phyloP scores from a whole-genome alignment of 164 flowering plant genomes.

The Litsea cubeba region DNA sequence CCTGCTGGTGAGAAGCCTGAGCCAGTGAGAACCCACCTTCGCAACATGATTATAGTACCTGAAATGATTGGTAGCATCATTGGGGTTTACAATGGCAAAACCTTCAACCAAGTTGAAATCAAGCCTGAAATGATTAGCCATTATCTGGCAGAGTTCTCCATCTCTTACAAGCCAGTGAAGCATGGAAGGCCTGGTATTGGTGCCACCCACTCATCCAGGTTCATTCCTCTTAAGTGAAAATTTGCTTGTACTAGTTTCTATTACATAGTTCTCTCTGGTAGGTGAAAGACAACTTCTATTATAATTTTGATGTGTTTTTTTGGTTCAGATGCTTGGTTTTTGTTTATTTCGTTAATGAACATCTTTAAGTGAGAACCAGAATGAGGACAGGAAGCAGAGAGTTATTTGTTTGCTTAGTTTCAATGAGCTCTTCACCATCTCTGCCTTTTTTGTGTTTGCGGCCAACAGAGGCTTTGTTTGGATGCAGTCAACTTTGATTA shows the following conservation, averaged over 20 bases:
- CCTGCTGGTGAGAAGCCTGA: constrained; percentile 24
- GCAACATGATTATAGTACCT: constrained; percentile 22
- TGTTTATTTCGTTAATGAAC: not conserved
- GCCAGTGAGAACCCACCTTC: constrained; percentile 24
- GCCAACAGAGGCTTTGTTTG: no score
- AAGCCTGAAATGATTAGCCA: constrained; percentile 25
- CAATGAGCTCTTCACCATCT: no score
- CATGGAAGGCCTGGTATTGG: constrained; percentile 25
- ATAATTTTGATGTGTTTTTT: not conserved
- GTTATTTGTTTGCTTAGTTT: no score
- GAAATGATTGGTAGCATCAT: constrained; percentile 22
- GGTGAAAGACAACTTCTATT: not conserved
- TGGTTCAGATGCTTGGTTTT: not conserved
- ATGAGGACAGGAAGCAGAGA: not conserved
- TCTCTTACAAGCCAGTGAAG: constrained; percentile 22
- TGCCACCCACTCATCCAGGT: constrained; percentile 23
- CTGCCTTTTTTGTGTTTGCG: no score
- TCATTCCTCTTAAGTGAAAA: constrained; percentile 30
- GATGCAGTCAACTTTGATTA: no score
- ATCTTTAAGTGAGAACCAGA: not conserved
- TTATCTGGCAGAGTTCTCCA: constrained; percentile 22
- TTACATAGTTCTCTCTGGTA: not conserved
- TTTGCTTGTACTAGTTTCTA: not conserved
- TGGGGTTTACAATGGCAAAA: constrained; percentile 21
- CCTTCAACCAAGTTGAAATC: constrained; percentile 22